Percentiles rank a stretch among this genome's conserved stretches.
These are phyloP conservation scores for Pleoardoris graminearum DNA, from an alignment of 2,329 filamentous ascomycete species.

Conservation along the genomic window DNA sequence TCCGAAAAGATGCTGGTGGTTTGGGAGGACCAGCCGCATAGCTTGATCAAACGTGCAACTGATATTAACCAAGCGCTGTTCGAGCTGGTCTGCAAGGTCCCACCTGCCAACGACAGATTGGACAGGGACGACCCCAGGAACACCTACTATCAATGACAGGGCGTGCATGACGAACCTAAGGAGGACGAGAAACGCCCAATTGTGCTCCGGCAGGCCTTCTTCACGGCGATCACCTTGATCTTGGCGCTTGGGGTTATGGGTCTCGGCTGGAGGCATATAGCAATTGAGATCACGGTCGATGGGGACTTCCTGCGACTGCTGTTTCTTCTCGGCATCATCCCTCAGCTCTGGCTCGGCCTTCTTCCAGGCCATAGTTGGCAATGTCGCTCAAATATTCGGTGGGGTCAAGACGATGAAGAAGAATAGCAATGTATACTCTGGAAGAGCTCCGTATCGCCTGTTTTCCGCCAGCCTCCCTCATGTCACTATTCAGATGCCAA, in stretches of 20 bases:
- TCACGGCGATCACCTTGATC: slow-evolving; percentile 57
- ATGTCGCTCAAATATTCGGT: slow-evolving; percentile 65
- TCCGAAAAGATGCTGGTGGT: slow-evolving; percentile 72
- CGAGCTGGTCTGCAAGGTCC: background rate
- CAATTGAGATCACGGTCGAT: slow-evolving; percentile 59
- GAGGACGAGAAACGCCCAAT: slow-evolving; percentile 53
- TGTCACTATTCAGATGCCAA: slow-evolving; percentile 77
- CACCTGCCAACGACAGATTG: background rate
- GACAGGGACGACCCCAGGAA: slow-evolving; percentile 45
- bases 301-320: slow-evolving; percentile 58
- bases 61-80: background rate
- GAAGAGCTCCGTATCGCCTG: slow-evolving; percentile 53
- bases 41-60: slow-evolving; percentile 70
- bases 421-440: slow-evolving; percentile 85
- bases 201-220: slow-evolving; percentile 59
- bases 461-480: slow-evolving; percentile 66
- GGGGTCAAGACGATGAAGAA: slow-evolving; percentile 71
- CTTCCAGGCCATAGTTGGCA: slow-evolving; percentile 30
- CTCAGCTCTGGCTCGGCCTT: slow-evolving; percentile 62
- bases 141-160: slow-evolving; percentile 27
- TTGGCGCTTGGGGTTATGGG: slow-evolving; percentile 60
- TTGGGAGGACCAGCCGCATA: slow-evolving; percentile 79
- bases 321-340: slow-evolving; percentile 56
- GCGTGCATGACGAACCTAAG: slow-evolving; percentile 23
- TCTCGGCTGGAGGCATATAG: slow-evolving; percentile 59